Conservation (phyloP, 2,329 filamentous ascomycete species). For the Cladophialophora immunda region DNA sequence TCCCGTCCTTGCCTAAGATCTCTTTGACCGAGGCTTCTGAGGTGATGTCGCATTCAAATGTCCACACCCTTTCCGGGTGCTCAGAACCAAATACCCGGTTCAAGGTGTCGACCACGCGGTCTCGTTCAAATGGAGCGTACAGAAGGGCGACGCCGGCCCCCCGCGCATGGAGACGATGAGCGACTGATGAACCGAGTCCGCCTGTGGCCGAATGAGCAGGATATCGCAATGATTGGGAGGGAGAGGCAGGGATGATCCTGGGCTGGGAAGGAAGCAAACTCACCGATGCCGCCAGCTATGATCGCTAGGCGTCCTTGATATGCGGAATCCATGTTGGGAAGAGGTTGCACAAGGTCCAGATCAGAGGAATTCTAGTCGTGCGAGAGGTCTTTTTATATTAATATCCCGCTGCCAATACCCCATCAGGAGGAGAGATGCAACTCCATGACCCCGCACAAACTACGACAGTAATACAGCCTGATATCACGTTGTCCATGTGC, state of each 20-base stretch:
- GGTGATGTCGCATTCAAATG: slow-evolving; percentile 59
- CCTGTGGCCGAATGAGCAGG: slow-evolving; percentile 37
- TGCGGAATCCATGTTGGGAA: slow-evolving; percentile 46
- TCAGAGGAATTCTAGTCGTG: not conserved
- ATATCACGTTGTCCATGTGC: not conserved
- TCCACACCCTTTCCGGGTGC: slow-evolving; percentile 42
- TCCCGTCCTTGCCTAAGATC: slow-evolving; percentile 47
- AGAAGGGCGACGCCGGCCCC: slow-evolving; percentile 56
- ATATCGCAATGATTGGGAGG: not conserved
- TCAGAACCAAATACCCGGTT: slow-evolving; percentile 47
- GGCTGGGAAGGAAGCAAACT: slow-evolving; percentile 18
- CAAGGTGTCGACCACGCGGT: slow-evolving; percentile 49
- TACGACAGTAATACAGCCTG: not conserved
- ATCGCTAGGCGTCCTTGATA: slow-evolving; percentile 50
- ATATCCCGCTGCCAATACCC: not conserved
- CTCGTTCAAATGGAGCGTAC: slow-evolving; percentile 58
- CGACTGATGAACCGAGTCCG: slow-evolving; percentile 56
- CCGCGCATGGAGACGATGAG: slow-evolving; percentile 51
- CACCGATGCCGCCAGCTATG: slow-evolving; percentile 55
- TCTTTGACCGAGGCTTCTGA: slow-evolving; percentile 56
- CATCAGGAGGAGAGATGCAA: too few species aligned
- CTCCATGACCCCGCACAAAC: not conserved
- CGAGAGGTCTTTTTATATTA: not conserved
- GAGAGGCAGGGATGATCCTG: not conserved
- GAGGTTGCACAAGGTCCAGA: not conserved